Base-by-base conservation (phyloP, 306 rosid species). In the Arachis stenosperma region DNA sequence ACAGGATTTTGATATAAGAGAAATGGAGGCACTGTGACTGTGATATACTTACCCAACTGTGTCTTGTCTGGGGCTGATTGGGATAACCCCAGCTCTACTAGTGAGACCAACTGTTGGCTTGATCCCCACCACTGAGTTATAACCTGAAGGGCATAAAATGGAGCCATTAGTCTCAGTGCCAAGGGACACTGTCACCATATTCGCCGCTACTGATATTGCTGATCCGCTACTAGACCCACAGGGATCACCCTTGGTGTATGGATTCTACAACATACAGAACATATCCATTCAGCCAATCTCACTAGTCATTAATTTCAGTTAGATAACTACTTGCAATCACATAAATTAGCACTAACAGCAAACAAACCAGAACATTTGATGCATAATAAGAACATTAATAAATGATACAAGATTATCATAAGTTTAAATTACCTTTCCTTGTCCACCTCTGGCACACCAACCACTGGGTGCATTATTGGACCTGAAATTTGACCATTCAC, bases 51-150 rank as follows among this genome's bases (percentile, higher is more conserved):
- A 90, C 92, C 93, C 93, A 58, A 90, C 54, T 3, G 90, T 73
- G 84, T 88, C 97, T 69, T 86, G 93, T 46, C 86, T 80, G 3
- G 81, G 87, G 40, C 83, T 73, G 71, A 90, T 74, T 17, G 97
- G 93, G 42, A 90, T 70, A 1, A 88, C 91, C 7, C 91, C 91
- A 0, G 88, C 87, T 68, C 97, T 86, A 55, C 97, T 90, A 17
- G 91, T 90, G 69, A 88, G 90, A 71, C 93, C 93, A 22, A 90
- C 82, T 0, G 89, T 90, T 62, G 90, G 96, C 62, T 85, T 90
- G 78, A 87, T 75, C 27, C 89, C 89, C 3, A 88, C 90, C 0
- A 83, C 84, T 0, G 88, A 87, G 71, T 88, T 84, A 11, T 0
- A 9, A 47, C 36, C 29, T 0, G 90, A 70, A 56, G 90, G 89